Base-by-base conservation (phyloP, 1,284 basidiomycete genomes). In the Leucoagaricus sp. region DNA sequence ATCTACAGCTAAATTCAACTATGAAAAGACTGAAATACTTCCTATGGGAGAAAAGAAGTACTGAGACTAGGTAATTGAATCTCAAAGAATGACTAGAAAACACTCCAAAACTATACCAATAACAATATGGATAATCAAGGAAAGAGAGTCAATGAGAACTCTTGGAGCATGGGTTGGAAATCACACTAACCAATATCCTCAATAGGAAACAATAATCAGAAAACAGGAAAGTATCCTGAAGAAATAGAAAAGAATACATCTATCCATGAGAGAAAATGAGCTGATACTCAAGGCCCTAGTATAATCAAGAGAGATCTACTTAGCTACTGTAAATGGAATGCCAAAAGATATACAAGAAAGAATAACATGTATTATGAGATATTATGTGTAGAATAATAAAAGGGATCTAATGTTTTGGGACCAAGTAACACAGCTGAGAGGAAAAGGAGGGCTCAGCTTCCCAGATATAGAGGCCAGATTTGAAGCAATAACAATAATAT, bases 1-100 rank as follows among this genome's bases (percentile, higher is more conserved):
- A 8, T 70, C 71, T 26, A 65, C 62, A 6, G 74, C 74, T 4
- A 74, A 71, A 46, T 75, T 75, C 55, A 75, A 74, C 48, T 59
- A 64, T 2, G 44, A 40, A 0, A 76, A 76, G 58, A 76, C 70
- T 6, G 66, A 62, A 41, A 53, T 68, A 15, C 58, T 71, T 0
- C 71, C 69, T 13, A 46, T 72, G 2, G 70, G 72, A 0, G 46
- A 8, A 0, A 21, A 52, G 10, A 51, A 54, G 3, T 68, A 66
- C 52, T 53, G 69, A 34, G 36, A 59, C 15, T 19, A 42, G 19
- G 15, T 73, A 8, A 52, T 63, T n/a, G 15, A 10, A 36, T 63
- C 56, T 1, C 53, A 64, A 23, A 52, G 57, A 44, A 26, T 58
- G 4, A 58, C 55, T 31, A 15, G 45, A 34, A 4, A 2, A 17